A percentile compares a stretch with the other conserved stretches of the same genome.
phyloP scores from a whole-genome alignment of 495 filamentous ascomycete species.

The Tuber indicum region DNA sequence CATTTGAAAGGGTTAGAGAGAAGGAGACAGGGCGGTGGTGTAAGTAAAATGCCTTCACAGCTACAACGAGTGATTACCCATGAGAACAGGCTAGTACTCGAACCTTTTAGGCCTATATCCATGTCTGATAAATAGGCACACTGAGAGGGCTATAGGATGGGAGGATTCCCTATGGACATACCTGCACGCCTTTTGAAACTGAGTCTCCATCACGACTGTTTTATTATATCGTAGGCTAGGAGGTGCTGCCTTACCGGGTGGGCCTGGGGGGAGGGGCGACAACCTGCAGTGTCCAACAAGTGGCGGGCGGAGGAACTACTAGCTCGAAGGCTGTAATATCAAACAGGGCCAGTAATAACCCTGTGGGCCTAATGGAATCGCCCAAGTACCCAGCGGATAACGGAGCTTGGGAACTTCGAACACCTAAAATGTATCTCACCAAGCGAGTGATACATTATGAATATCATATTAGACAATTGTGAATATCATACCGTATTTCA shows the following conservation, averaged over 20 bases:
- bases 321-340: not conserved
- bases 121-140: not conserved
- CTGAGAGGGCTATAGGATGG: not conserved
- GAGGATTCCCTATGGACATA: not conserved
- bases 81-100: not conserved
- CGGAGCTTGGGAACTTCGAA: not conserved
- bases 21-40: not conserved
- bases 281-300: too few species aligned
- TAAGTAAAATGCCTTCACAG: not conserved
- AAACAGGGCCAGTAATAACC: not conserved
- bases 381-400: not conserved
- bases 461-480: not conserved
- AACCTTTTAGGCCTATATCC: not conserved
- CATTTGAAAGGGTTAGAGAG: not conserved
- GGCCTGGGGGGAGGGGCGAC: too few species aligned
- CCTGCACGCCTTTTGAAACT: not conserved
- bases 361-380: not conserved
- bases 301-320: not conserved
- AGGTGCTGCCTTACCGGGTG: not conserved
- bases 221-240: not conserved
- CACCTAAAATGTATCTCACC: not conserved
- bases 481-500: too few species aligned
- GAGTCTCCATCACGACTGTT: not conserved
- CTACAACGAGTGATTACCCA: not conserved
- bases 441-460: not conserved